Base-by-base conservation (phyloP, 176 grass and related monocot species). In the Raddia guianensis region DNA sequence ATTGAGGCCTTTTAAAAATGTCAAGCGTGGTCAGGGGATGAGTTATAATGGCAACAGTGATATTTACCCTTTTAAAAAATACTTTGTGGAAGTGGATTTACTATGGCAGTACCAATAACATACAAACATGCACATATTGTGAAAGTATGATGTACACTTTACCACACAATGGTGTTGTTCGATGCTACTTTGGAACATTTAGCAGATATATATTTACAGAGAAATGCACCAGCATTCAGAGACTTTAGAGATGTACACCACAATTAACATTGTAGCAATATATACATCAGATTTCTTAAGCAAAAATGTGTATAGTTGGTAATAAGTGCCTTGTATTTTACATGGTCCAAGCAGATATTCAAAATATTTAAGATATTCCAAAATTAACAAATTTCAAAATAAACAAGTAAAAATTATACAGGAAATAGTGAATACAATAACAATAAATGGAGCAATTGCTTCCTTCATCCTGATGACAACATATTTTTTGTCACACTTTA, bases 241-340 rank as follows among this genome's bases (percentile, higher is more conserved):
- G 52, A 34, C 48, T 52, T 71, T 72, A 70, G 19, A 48, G 68
- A 49, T 70, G 48, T 18, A 71, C 68, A 71, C 33, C 12, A 71
- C 47, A 51, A 40, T 40, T 40, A 40, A 40, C 37, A 40, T 15
- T 71, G 11, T 21, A 51, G 21, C 16, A 51, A 72, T 71, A 14
- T 37, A 14, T 14, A 73, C 47, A 72, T 53, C 32, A 18, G 8
- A 40, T 73, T 55, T 51, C 8, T 55, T 42, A 9, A 57, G 43
- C n/a, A 69, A 58, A 9, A 58, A 32, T 1, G 27, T 33, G 42
- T 57, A 75, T 59, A 42, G 16, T 45, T 45, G 14, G 16, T 56
- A 76, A 16, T 60, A 47, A 2, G 33, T 48, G 73, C 73, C 55
- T 76, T 76, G 43, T 34, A 62, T 16, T 76, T 48, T 15, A 4